Evolutionary conservation across 176 grass and related monocot species (phyloP), one percentile per base, ranked within the genome.

Genomic region (Oryza coarctata): DNA sequence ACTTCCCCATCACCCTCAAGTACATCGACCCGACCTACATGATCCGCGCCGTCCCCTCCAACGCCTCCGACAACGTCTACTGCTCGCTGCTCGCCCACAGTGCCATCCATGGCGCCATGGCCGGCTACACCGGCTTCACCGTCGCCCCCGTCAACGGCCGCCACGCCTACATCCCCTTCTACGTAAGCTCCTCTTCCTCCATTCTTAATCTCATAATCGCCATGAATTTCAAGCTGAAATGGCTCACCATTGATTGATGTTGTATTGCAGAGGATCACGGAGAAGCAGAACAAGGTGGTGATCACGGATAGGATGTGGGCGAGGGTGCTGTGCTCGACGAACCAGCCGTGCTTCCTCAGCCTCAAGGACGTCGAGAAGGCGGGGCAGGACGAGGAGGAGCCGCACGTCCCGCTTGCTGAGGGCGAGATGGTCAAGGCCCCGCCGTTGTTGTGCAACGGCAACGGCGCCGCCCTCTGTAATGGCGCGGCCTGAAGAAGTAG

Each of bases 1-100:
- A 58, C 34, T 89, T 91, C 60, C 77, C 83, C 35, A 78, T 92
- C 75, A 97, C 88, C 13, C 85, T 94, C 13, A 97, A 94, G 71
- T 97, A 97, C 79, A 94, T 97, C 71, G 94, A 97, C 87, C 94
- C 94, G 67, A 94, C 91, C 3, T 97, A 94, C 87, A 97, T 94
- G 94, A 97, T 97, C 71, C 86, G 91, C 20, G 94, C 94, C 36
- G 86, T 97, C 75, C 94, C 94, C 12, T 80, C 89, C 18, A 97
- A 94, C 57, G 91, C 94, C 28, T 94, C 94, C 7, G 91, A 94
- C 81, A 97, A 94, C 44, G 85, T 97, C 76, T 94, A 94, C 80
- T 97, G 91, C 85, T 88, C 87, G 49, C 83, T 97, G 44, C 86
- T 97, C 57, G 87, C 94, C n/a, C 91, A 97, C 63, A 97, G 94